Percentiles rank a stretch among this genome's conserved stretches.
Evolutionary conservation across 106 monocot species (phyloP).

Genomic region (Dioscorea zingiberensis): DNA sequence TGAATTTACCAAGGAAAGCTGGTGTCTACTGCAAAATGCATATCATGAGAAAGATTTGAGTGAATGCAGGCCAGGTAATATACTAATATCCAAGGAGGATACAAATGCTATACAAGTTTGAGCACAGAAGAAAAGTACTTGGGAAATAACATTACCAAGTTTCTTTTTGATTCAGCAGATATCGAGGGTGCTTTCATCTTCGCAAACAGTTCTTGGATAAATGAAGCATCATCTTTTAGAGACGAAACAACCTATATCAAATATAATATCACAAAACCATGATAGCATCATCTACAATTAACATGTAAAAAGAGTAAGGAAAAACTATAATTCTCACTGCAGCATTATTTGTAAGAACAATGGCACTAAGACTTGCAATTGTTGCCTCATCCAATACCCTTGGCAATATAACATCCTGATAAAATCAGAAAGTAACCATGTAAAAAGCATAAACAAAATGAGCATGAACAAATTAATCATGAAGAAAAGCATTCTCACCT

Average conservation of each 20-base stretch:
- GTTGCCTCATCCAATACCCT: slow-evolving; percentile 77
- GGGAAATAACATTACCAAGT: slow-evolving; percentile 50
- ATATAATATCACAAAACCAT: neutral
- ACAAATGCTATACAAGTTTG: too few species aligned
- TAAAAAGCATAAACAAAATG: neutral
- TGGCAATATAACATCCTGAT: slow-evolving; percentile 88
- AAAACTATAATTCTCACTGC: slow-evolving; percentile 45
- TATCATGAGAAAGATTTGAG: too few species aligned
- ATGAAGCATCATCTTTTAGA: slow-evolving; percentile 86
- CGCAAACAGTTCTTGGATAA: slow-evolving; percentile 82
- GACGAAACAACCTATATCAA: slow-evolving; percentile 61
- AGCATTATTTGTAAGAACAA: slow-evolving; percentile 80
- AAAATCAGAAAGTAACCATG: neutral
- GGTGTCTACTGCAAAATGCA: too few species aligned
- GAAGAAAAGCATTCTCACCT: slow-evolving; percentile 34
- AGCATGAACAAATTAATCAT: too few species aligned
- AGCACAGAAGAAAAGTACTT: too few species aligned
- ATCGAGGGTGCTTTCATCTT: slow-evolving; percentile 61
- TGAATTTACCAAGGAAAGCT: too few species aligned
- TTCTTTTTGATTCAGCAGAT: slow-evolving; percentile 64
- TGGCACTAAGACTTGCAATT: slow-evolving; percentile 68
- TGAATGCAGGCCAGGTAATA: too few species aligned
- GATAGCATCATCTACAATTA: too few species aligned
- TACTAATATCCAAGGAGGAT: too few species aligned
- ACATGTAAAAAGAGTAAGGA: neutral